These are phyloP conservation scores for Prunus yedoensis DNA, from an alignment of 331 rosid species.

Conservation along the genomic window DNA sequence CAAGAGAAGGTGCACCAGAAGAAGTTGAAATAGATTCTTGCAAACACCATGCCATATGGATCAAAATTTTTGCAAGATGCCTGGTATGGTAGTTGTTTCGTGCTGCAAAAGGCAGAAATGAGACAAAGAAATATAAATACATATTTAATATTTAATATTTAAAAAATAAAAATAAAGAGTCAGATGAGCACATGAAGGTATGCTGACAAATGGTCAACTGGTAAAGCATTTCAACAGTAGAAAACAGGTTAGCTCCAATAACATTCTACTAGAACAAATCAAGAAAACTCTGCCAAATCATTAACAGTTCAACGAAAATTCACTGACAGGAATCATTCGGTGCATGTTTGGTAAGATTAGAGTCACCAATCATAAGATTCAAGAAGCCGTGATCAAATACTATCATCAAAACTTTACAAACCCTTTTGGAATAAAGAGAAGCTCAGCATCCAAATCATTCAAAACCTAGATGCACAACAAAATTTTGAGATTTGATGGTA, in stretches of 20 bases:
- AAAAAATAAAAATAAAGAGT: neutral
- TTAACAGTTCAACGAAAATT: neutral
- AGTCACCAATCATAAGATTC: neutral
- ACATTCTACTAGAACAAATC: neutral
- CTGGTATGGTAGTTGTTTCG: constrained; percentile 73
- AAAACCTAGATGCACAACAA: neutral
- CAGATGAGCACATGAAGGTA: neutral
- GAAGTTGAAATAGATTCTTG: constrained; percentile 72
- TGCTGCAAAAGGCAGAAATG: constrained; percentile 44
- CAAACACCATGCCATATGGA: constrained; percentile 80
- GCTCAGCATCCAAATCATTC: neutral
- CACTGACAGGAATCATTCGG: neutral
- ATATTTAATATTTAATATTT: neutral
- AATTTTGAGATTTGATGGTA: neutral
- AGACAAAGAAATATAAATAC: neutral
- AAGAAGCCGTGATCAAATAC: neutral
- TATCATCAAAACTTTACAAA: neutral
- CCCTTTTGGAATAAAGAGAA: neutral
- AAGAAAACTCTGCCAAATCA: neutral
- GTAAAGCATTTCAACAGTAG: neutral
- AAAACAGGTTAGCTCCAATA: neutral
- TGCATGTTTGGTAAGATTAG: neutral
- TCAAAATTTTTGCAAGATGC: constrained; percentile 91
- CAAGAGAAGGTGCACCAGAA: constrained; percentile 56
- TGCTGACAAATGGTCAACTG: neutral